Evolutionary conservation across 306 rosid species (phyloP).

Genomic region (Malus orientalis): DNA sequence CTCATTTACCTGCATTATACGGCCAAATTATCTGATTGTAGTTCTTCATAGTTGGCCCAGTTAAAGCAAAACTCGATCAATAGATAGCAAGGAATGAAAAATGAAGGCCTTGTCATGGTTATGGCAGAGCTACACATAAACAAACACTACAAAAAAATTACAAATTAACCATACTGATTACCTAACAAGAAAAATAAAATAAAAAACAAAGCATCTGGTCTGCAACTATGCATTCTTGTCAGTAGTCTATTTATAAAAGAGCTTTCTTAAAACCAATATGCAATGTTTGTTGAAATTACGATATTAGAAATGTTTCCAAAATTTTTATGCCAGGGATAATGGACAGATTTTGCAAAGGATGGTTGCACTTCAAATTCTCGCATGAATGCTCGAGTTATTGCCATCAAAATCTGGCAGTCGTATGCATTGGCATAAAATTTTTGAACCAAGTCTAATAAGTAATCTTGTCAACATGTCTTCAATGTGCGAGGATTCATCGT

Average conservation of each 20-base stretch:
- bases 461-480: neutral
- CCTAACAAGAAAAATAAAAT: neutral
- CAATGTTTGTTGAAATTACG: neutral
- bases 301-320: too few species aligned
- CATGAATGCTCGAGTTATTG: neutral
- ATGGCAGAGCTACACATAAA: too few species aligned
- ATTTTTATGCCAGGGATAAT: too few species aligned
- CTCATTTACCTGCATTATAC: slow-evolving; percentile 64
- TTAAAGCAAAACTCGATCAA: slow-evolving; percentile 8
- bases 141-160: neutral
- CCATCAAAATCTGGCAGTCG: neutral
- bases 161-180: neutral
- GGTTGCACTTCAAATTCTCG: neutral
- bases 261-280: neutral
- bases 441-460: neutral
- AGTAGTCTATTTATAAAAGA: neutral
- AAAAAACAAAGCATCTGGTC: neutral
- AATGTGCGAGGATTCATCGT: neutral
- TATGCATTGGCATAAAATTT: neutral
- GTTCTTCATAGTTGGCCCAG: neutral
- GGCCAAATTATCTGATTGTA: slow-evolving; percentile 12
- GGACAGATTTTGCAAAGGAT: neutral
- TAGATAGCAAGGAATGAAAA: neutral
- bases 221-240: neutral
- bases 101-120: neutral